These are phyloP conservation scores for Prunella vulgaris DNA, from an alignment of 257 asterid species.

Conservation along the genomic window DNA sequence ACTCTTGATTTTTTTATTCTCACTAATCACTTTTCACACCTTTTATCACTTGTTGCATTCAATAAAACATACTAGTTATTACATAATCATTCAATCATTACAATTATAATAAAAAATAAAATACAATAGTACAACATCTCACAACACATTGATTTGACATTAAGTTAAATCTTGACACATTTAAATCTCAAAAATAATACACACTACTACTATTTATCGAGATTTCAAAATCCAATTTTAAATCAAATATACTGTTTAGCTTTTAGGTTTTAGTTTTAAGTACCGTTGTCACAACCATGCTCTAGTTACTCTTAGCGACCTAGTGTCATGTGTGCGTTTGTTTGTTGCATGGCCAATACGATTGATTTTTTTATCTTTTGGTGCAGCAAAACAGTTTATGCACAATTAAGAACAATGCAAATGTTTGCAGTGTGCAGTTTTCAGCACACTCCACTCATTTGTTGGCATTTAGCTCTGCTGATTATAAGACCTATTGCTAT, in stretches of 20 bases:
- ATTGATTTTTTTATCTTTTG: slow-evolving; percentile 27
- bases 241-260: neutral
- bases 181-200: neutral
- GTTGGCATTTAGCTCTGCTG: slow-evolving; percentile 83
- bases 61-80: too few relatives aligned
- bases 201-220: neutral
- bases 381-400: slow-evolving; percentile 82
- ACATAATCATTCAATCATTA: neutral
- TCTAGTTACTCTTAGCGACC: neutral
- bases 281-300: neutral
- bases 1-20: neutral
- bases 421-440: slow-evolving; percentile 90
- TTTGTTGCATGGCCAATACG: neutral
- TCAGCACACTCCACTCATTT: slow-evolving; percentile 65
- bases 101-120: neutral
- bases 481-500: slow-evolving; percentile 82
- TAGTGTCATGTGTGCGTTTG: neutral
- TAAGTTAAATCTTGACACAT: neutral
- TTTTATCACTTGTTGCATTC: neutral
- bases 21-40: neutral
- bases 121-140: too few relatives aligned
- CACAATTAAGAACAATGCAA: slow-evolving; percentile 84
- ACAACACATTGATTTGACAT: neutral
- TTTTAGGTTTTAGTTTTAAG: neutral
- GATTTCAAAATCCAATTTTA: neutral